Percentiles rank a stretch among this genome's conserved stretches.
phyloP scores from a whole-genome alignment of 2,329 filamentous ascomycete genomes.

The Bipolaris gigantea region DNA sequence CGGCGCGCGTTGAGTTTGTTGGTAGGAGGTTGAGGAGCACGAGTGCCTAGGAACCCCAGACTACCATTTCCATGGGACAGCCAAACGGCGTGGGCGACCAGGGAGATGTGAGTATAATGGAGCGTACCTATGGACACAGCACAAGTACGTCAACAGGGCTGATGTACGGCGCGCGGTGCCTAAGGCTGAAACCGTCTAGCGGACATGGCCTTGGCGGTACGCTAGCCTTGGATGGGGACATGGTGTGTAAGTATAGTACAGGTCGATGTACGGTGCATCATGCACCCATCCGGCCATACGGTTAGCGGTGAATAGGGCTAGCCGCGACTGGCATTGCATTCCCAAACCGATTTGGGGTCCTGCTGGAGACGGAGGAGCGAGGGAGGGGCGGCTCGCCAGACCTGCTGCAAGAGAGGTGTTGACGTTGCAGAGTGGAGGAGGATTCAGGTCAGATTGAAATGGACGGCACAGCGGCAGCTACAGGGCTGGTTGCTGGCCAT shows the following conservation, averaged over 20 bases:
- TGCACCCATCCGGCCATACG: constrained; percentile 1
- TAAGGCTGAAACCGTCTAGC: background rate
- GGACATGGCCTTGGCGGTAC: background rate
- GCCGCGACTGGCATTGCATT: constrained; percentile 17
- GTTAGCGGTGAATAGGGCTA: constrained; percentile 15
- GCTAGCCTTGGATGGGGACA: background rate
- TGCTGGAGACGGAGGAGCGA: constrained; percentile 6
- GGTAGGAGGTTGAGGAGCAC: background rate
- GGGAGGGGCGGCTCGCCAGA: constrained; percentile 21
- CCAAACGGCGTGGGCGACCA: background rate
- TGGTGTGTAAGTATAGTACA: background rate
- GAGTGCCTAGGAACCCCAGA: background rate
- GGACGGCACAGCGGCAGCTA: background rate
- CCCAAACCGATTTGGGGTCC: constrained; percentile 10
- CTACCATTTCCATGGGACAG: constrained; percentile 4
- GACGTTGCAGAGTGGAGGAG: background rate
- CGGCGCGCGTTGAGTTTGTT: background rate
- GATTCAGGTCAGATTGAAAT: constrained; percentile 4
- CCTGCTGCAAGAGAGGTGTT: constrained; percentile 17
- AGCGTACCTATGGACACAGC: background rate
- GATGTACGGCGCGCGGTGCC: background rate
- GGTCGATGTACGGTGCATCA: background rate
- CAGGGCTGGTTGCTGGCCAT: background rate
- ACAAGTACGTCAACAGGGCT: background rate
- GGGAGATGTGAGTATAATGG: background rate